These are phyloP conservation scores for Oryza punctata DNA, from an alignment of 176 grass and related monocot species.

Conservation along the genomic window DNA sequence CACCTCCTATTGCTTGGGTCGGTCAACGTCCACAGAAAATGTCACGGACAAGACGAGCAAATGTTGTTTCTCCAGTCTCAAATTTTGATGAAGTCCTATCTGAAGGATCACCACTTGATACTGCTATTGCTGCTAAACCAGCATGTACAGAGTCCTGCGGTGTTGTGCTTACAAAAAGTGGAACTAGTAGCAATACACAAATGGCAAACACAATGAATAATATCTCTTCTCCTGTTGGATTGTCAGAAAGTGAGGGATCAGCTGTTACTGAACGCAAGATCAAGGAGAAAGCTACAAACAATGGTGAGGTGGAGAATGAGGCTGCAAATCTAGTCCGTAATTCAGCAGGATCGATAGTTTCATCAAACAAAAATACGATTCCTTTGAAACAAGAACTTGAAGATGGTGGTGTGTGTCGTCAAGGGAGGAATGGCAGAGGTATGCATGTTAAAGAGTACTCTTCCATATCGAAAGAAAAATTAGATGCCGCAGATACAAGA, in stretches of 20 bases:
- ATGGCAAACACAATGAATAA: slow-evolving; percentile 33
- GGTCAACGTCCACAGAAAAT: slow-evolving; percentile 84
- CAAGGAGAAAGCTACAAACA: slow-evolving; percentile 66
- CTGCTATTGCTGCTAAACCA: slow-evolving; percentile 49
- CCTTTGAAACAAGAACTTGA: slow-evolving; percentile 82
- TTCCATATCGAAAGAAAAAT: slow-evolving; percentile 59
- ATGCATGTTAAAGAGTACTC: slow-evolving; percentile 58
- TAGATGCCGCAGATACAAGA: slow-evolving; percentile 43
- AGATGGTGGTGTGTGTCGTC: slow-evolving; percentile 52
- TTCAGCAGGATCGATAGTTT: slow-evolving; percentile 38
- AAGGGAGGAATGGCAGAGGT: slow-evolving; percentile 71
- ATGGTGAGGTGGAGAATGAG: slow-evolving; percentile 55
- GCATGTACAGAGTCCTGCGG: slow-evolving; percentile 30
- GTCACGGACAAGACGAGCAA: slow-evolving; percentile 72
- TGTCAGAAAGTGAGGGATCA: slow-evolving; percentile 74
- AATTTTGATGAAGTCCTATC: slow-evolving; percentile 74
- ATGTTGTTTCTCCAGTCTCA: slow-evolving; percentile 88
- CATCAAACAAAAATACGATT: slow-evolving; percentile 64
- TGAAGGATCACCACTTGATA: slow-evolving; percentile 66
- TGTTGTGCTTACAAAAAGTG: slow-evolving; percentile 32
- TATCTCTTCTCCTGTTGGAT: slow-evolving; percentile 60
- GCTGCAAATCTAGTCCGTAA: slow-evolving; percentile 38
- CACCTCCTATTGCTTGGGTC: slow-evolving; percentile 74
- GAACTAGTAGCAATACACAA: slow-evolving; percentile 31
- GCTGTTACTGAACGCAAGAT: slow-evolving; percentile 52